Percentiles rank a stretch among this genome's conserved stretches.
These are phyloP conservation scores for Auxenochlorella pyrenoidosa DNA, from an alignment of 139 green algal genomes.

Conservation along the genomic window DNA sequence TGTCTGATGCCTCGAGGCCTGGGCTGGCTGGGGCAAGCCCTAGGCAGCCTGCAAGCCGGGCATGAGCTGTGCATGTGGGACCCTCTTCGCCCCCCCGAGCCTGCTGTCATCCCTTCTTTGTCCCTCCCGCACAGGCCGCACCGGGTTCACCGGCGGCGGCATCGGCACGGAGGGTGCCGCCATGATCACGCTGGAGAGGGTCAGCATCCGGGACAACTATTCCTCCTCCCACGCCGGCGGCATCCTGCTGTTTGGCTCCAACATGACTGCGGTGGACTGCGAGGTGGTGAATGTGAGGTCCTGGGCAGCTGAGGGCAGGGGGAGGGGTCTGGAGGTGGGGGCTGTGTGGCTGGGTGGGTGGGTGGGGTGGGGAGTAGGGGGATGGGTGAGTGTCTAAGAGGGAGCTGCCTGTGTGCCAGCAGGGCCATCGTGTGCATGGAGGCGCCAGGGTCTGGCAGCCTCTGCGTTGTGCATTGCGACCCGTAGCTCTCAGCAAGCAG, in stretches of 20 bases:
- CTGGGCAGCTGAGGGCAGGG: too few relatives aligned
- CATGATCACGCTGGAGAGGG: background rate
- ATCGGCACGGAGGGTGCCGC: background rate
- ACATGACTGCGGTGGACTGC: slow-evolving; percentile 1
- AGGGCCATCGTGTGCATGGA: too few relatives aligned
- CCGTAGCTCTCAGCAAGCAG: background rate
- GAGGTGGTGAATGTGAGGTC: slow-evolving; percentile 2
- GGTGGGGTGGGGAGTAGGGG: too few relatives aligned
- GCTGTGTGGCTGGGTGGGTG: too few relatives aligned
- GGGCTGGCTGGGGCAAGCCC: background rate
- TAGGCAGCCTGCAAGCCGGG: background rate
- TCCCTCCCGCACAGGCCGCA: background rate
- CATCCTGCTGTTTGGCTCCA: background rate
- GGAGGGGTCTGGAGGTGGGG: too few relatives aligned
- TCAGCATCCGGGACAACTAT: background rate
- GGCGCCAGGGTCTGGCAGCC: too few relatives aligned
- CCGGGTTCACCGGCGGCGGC: background rate
- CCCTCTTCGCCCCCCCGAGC: background rate
- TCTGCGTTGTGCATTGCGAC: too few relatives aligned
- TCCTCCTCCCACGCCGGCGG: background rate
- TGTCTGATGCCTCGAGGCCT: background rate
- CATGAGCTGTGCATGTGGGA: background rate
- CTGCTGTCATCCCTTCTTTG: background rate
- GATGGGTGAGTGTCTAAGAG: too few relatives aligned
- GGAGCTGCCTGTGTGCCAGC: too few relatives aligned